phyloP scores from a whole-genome alignment of 768 basidiomycete genomes.

The Mycena floridula region DNA sequence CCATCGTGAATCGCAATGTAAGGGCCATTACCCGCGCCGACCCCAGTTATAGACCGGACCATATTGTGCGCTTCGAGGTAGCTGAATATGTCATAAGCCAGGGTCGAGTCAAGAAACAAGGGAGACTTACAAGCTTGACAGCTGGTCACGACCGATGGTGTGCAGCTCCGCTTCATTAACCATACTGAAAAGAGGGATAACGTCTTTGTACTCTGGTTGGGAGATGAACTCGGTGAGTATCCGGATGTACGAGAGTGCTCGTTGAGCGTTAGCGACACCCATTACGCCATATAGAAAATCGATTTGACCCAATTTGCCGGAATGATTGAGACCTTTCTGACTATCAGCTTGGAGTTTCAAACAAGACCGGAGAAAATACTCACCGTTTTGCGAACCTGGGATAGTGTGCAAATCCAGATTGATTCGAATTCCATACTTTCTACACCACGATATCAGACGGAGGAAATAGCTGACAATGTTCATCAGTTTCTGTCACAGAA shows the following conservation, averaged over 20 bases:
- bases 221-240: slow-evolving; percentile 81
- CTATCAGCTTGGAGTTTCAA: not conserved
- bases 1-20: slow-evolving; percentile 52
- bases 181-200: slow-evolving; percentile 67
- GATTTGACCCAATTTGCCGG: slow-evolving; percentile 34
- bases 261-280: slow-evolving; percentile 86
- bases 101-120: not conserved
- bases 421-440: slow-evolving; percentile 88
- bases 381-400: slow-evolving; percentile 80
- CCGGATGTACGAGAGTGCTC: slow-evolving; percentile 76
- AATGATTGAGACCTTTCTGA: slow-evolving; percentile 35
- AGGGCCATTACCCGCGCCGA: slow-evolving; percentile 61
- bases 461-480: slow-evolving; percentile 51
- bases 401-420: slow-evolving; percentile 75
- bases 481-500: not conserved
- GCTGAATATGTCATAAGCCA: slow-evolving; percentile 28
- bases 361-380: not conserved
- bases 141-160: slow-evolving; percentile 47
- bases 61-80: slow-evolving; percentile 53
- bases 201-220: slow-evolving; percentile 69
- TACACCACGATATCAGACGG: slow-evolving; percentile 69
- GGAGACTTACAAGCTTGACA: slow-evolving; percentile 59
- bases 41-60: slow-evolving; percentile 68
- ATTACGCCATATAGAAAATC: slow-evolving; percentile 55
- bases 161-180: slow-evolving; percentile 53